phyloP scores from a whole-genome alignment of 805 yeast species.

The Pichia eremophila region DNA sequence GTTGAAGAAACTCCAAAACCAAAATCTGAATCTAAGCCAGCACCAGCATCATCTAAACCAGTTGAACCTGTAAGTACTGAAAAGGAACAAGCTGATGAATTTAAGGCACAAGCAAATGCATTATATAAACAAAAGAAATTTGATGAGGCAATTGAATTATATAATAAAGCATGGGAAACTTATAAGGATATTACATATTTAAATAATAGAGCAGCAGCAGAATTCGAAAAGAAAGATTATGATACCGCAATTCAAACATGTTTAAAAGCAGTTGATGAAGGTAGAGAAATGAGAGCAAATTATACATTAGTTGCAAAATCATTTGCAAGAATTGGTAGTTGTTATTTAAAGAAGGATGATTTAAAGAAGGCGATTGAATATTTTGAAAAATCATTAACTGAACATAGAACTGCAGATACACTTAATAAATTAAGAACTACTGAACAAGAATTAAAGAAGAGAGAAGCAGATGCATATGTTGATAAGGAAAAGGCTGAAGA shows the following conservation, averaged over 20 bases:
- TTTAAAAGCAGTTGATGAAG: slow-evolving; percentile 74
- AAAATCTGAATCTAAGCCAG: slow-evolving; percentile 8
- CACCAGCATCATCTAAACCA: slow-evolving; percentile 25
- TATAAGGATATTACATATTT: slow-evolving; percentile 82
- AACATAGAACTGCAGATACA: slow-evolving; percentile 93
- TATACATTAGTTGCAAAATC: slow-evolving; percentile 89
- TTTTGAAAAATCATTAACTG: slow-evolving; percentile 89
- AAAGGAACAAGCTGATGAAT: slow-evolving; percentile 51
- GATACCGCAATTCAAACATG: slow-evolving; percentile 80
- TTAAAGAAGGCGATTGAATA: slow-evolving; percentile 61
- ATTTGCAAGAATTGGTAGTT: slow-evolving; percentile 81
- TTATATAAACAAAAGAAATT: slow-evolving; percentile 81
- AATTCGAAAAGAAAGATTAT: slow-evolving; percentile 88
- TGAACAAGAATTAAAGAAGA: slow-evolving; percentile 74
- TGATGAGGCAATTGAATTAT: slow-evolving; percentile 84
- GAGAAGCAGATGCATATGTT: slow-evolving; percentile 69
- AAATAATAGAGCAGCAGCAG: slow-evolving; percentile 97
- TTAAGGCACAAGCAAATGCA: slow-evolving; percentile 78
- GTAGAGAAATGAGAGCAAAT: slow-evolving; percentile 84
- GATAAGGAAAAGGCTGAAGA: slow-evolving; percentile 91
- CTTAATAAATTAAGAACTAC: slow-evolving; percentile 78
- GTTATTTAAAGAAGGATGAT: slow-evolving; percentile 68
- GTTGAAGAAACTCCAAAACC: background rate
- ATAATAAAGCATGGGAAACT: slow-evolving; percentile 78
- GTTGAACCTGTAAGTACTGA: slow-evolving; percentile 11